A percentile compares a stretch with the other conserved stretches of the same genome.
Conservation (phyloP, 129 eudicot genomes). For the Saposhnikovia divaricata region DNA sequence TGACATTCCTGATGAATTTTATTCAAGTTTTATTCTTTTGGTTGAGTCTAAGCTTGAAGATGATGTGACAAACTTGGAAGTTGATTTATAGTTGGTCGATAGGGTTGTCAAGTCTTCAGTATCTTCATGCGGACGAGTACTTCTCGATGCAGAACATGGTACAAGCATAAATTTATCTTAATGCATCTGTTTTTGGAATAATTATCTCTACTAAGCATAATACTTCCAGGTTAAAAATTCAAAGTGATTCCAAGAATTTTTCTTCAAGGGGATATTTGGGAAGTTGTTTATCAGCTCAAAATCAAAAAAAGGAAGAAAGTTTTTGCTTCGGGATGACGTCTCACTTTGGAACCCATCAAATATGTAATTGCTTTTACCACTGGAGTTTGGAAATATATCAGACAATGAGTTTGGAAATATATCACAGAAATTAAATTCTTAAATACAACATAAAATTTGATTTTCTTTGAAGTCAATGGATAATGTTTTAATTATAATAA, state of each 20-base stretch:
- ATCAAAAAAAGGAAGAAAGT: conserved; percentile 31
- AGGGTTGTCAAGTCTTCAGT: conserved; percentile 52
- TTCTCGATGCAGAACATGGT: conserved; percentile 62
- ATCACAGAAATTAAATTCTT: no score
- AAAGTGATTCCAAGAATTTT: conserved; percentile 71
- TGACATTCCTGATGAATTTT: conserved; percentile 29
- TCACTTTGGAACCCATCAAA: conserved; percentile 60
- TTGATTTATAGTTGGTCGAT: conserved; percentile 54
- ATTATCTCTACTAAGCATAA: neutral
- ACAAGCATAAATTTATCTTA: conserved; percentile 10
- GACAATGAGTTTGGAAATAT: no score
- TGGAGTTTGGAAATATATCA: conserved; percentile 21
- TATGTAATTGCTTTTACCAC: conserved; percentile 70
- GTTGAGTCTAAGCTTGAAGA: conserved; percentile 60
- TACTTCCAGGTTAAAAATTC: conserved; percentile 45
- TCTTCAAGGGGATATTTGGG: conserved; percentile 80
- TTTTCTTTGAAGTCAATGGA: no score
- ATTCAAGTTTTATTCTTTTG: conserved; percentile 62
- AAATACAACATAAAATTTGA: no score
- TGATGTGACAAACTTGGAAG: conserved; percentile 64
- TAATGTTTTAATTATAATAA: no score
- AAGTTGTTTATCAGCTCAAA: conserved; percentile 42
- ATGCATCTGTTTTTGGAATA: neutral
- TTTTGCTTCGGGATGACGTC: conserved; percentile 36
- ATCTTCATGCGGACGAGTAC: conserved; percentile 37